Conservation (phyloP, 257 asterid genomes). For the Fraxinus quadrangulata region DNA sequence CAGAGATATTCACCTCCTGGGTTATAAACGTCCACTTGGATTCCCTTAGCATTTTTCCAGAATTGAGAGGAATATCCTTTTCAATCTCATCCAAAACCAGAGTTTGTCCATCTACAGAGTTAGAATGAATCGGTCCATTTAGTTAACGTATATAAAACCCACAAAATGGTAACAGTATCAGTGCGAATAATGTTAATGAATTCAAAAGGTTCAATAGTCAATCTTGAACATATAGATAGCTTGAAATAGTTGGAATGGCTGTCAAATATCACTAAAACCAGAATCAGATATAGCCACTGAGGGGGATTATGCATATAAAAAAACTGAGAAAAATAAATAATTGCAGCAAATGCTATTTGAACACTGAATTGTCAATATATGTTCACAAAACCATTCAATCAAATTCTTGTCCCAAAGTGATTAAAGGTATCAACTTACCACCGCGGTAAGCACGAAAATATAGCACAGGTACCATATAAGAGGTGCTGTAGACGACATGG, state of each 20-base stretch:
- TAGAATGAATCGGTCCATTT: conserved; percentile 3
- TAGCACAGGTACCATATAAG: conserved; percentile 85
- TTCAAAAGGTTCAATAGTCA: background rate
- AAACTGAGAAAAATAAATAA: background rate
- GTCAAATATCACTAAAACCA: background rate
- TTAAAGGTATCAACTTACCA: conserved; percentile 46
- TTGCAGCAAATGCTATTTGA: background rate
- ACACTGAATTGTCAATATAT: background rate
- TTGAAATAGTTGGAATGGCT: background rate
- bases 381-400: background rate
- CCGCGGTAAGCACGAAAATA: conserved; percentile 72
- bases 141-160: conserved; percentile 2
- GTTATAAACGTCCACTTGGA: conserved; percentile 86
- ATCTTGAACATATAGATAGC: conserved; percentile 1
- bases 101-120: conserved; percentile 77
- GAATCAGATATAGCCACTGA: conserved; percentile 16
- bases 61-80: conserved; percentile 52
- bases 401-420: conserved; percentile 12
- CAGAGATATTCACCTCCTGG: conserved; percentile 56
- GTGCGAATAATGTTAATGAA: background rate
- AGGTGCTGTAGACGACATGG: conserved; percentile 66
- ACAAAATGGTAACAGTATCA: conserved; percentile 1
- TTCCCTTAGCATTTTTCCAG: conserved; percentile 48
- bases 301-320: background rate
- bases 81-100: conserved; percentile 57